Evolutionary conservation across 2,329 filamentous ascomycete species (phyloP).

Genomic region (Neocatenulostroma microsporum): DNA sequence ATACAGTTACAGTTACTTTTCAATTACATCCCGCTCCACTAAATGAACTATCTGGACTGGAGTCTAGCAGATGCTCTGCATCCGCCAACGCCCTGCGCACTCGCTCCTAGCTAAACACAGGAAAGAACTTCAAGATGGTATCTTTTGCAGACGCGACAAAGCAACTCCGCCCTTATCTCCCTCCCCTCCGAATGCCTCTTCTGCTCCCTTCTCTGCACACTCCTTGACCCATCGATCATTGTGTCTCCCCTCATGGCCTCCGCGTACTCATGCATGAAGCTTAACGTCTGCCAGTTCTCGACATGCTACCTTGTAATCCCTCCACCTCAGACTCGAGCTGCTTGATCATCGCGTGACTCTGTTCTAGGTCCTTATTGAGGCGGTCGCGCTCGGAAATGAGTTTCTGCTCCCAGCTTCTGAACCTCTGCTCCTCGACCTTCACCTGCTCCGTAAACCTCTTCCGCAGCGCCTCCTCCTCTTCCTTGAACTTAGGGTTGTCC

Average conservation of each 20-base stretch:
- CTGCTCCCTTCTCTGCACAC: too few relatives aligned
- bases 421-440: conserved; percentile 99
- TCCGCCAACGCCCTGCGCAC: conserved; percentile 12
- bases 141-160: too few relatives aligned
- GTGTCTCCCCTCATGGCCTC: not conserved
- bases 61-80: conserved; percentile 13
- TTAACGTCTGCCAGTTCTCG: conserved; percentile 27
- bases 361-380: conserved; percentile 98
- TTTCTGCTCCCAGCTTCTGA: conserved; percentile 99
- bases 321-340: conserved; percentile 88
- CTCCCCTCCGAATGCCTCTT: too few relatives aligned
- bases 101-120: conserved; percentile 16
- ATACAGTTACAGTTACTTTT: too few relatives aligned
- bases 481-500: conserved; percentile 99
- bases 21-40: not conserved
- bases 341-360: conserved; percentile 88
- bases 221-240: conserved; percentile 1
- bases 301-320: conserved; percentile 59
- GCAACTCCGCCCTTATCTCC: too few relatives aligned
- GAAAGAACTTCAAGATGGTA: conserved; percentile 19
- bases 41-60: not conserved
- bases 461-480: conserved; percentile 95
- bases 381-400: conserved; percentile 97
- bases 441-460: conserved; percentile 99
- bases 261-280: not conserved